Percentiles rank a stretch among this genome's conserved stretches.
Evolutionary conservation across 257 asterid species (phyloP).

Genomic region (Lycium barbarum): DNA sequence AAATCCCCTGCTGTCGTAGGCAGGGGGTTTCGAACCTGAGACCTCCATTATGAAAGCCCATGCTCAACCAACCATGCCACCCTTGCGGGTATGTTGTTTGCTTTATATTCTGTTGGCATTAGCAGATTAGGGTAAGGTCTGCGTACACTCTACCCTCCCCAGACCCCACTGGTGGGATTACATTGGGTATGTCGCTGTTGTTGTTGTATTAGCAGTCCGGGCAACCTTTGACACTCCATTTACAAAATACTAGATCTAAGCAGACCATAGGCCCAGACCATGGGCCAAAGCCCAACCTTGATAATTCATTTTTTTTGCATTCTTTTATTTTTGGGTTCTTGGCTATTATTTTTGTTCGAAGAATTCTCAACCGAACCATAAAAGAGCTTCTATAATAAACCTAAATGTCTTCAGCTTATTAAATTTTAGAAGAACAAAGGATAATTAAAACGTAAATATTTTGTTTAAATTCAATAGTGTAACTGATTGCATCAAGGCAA

Average conservation of each 20-base stretch:
- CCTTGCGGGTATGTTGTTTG: no score
- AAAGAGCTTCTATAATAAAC: background rate
- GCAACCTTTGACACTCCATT: background rate
- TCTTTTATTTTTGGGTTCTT: constrained; percentile 6
- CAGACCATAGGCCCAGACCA: background rate
- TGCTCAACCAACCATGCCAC: no score
- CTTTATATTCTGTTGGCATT: constrained; percentile 22
- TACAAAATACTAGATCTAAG: background rate
- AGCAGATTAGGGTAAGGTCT: no score
- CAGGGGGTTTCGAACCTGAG: no score
- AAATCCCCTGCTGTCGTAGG: no score
- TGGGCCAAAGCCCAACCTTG: background rate
- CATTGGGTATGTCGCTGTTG: no score
- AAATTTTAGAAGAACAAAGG: background rate
- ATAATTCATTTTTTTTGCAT: background rate
- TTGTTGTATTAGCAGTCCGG: background rate
- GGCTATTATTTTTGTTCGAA: background rate
- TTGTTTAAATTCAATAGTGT: background rate
- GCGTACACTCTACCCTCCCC: no score
- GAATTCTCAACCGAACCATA: background rate
- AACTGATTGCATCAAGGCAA: background rate
- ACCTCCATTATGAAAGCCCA: no score
- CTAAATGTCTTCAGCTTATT: background rate
- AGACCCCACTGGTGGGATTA: no score
- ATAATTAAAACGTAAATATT: background rate